phyloP scores from a whole-genome alignment of 2,329 filamentous ascomycete species.

The Alternaria longipes region DNA sequence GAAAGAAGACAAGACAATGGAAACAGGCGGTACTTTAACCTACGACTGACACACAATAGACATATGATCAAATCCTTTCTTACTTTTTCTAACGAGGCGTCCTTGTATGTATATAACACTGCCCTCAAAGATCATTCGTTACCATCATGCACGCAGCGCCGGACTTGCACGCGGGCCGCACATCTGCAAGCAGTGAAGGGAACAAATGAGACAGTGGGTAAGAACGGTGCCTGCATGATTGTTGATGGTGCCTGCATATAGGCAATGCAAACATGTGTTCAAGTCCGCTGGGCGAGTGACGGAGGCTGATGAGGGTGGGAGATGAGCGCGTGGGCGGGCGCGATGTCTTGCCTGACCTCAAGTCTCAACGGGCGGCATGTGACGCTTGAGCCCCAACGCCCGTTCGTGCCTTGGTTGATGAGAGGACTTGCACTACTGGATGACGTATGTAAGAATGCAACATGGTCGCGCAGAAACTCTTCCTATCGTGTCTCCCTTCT shows the following conservation, averaged over 20 bases:
- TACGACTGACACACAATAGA: constrained; percentile 18
- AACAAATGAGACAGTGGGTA: constrained; percentile 37
- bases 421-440: not conserved
- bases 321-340: constrained; percentile 40
- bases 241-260: constrained; percentile 38
- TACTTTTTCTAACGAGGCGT: constrained; percentile 21
- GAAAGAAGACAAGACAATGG: constrained; percentile 16
- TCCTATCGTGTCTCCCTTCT: not conserved
- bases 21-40: constrained; percentile 26
- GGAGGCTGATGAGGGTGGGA: constrained; percentile 36
- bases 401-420: constrained; percentile 6
- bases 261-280: constrained; percentile 42
- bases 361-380: constrained; percentile 34
- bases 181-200: constrained; percentile 14
- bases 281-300: constrained; percentile 35
- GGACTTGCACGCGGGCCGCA: constrained; percentile 29
- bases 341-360: constrained; percentile 45
- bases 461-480: not conserved
- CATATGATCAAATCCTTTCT: constrained; percentile 19
- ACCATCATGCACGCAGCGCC: constrained; percentile 23
- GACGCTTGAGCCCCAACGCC: constrained; percentile 19
- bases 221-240: constrained; percentile 39
- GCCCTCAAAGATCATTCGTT: constrained; percentile 28
- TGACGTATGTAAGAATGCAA: constrained; percentile 8
- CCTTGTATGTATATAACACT: constrained; percentile 28